Evolutionary conservation across 2,329 filamentous ascomycete genomes (phyloP).

Genomic region (Fusarium papillatum): DNA sequence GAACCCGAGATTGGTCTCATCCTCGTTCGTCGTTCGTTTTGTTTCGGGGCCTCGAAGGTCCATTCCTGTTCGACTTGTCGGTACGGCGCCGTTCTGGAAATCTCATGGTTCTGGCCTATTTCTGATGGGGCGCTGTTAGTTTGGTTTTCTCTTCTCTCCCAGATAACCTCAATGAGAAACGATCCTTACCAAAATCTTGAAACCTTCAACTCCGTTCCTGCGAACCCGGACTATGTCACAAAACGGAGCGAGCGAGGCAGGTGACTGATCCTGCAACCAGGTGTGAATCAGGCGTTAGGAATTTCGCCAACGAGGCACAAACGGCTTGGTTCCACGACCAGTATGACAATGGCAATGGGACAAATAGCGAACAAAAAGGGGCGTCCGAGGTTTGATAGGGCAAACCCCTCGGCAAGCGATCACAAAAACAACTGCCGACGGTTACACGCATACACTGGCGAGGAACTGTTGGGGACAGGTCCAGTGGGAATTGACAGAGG

Average conservation of each 20-base stretch:
- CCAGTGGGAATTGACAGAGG: background rate
- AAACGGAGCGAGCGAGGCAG: background rate
- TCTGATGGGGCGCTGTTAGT: background rate
- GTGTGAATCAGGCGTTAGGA: background rate
- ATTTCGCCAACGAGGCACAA: background rate
- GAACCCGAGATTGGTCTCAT: background rate
- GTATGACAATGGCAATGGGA: background rate
- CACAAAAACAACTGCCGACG: background rate
- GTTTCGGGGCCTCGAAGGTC: background rate
- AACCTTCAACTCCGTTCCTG: background rate
- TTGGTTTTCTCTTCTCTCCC: background rate
- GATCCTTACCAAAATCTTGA: background rate
- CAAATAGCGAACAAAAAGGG: background rate
- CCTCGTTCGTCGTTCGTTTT: background rate
- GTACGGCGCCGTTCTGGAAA: background rate
- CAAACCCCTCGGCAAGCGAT: background rate
- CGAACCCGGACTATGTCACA: too few species aligned
- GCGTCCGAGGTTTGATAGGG: background rate
- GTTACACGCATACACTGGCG: conserved; percentile 1
- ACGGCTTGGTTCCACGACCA: background rate
- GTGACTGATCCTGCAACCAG: background rate
- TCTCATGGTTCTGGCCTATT: background rate
- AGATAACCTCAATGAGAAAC: background rate
- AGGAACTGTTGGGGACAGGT: background rate
- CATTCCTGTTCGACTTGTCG: background rate